phyloP scores from a whole-genome alignment of 2,329 filamentous ascomycete genomes.

The Ceratocystis lukuohia region DNA sequence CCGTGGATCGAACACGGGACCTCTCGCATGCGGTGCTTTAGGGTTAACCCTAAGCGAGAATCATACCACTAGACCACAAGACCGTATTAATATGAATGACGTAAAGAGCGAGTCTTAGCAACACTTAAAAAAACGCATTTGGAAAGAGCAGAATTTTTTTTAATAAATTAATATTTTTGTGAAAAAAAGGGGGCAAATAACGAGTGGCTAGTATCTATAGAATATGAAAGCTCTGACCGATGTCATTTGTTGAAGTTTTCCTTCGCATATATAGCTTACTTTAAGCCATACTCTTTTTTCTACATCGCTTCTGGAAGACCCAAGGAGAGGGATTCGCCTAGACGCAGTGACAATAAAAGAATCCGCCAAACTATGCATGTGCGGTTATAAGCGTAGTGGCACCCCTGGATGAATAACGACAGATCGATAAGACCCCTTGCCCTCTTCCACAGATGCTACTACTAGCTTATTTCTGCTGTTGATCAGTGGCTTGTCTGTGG shows the following conservation, averaged over 20 bases:
- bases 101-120: fast-evolving
- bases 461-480: too few relatives aligned
- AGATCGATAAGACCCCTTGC: neutral
- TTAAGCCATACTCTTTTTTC: too few relatives aligned
- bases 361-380: neutral
- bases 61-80: conserved; percentile 55
- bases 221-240: too few relatives aligned
- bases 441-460: neutral
- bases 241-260: too few relatives aligned
- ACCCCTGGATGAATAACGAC: neutral
- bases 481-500: too few relatives aligned
- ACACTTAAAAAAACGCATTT: too few relatives aligned
- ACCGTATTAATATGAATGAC: conserved; percentile 22
- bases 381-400: neutral
- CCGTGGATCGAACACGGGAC: conserved; percentile 23
- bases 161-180: too few relatives aligned
- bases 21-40: conserved; percentile 23
- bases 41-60: conserved; percentile 52
- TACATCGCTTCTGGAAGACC: neutral
- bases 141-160: too few relatives aligned
- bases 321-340: neutral
- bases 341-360: neutral
- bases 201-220: too few relatives aligned
- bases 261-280: too few relatives aligned
- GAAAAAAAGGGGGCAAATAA: too few relatives aligned